Evolutionary conservation across 805 yeast species (phyloP).

Genomic region (Yarrowia bubula): DNA sequence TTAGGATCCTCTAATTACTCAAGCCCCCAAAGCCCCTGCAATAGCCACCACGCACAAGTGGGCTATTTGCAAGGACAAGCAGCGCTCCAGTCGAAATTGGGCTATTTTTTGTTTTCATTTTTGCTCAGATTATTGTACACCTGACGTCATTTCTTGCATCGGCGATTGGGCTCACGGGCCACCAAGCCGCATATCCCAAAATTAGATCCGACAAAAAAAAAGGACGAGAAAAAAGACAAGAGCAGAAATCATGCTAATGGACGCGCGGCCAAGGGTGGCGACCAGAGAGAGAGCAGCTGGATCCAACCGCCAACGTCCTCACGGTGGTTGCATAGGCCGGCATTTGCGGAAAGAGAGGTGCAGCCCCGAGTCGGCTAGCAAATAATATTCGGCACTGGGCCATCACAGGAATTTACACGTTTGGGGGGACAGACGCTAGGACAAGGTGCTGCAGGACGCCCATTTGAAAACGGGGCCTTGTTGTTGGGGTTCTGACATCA

Average conservation of each 20-base stretch:
- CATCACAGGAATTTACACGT: neutral
- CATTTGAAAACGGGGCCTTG: too few relatives aligned
- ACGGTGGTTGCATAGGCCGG: neutral
- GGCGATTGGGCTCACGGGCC: neutral
- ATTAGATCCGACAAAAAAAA: neutral
- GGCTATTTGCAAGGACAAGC: too few relatives aligned
- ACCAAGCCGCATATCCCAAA: constrained; percentile 6
- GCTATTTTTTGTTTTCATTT: too few relatives aligned
- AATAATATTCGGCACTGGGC: neutral
- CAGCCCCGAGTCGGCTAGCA: neutral
- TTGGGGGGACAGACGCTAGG: too few relatives aligned
- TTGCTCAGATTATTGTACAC: neutral
- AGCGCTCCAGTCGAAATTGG: too few relatives aligned
- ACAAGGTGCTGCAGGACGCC: too few relatives aligned
- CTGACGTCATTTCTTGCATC: constrained; percentile 22
- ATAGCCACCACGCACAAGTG: too few relatives aligned
- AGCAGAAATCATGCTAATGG: neutral
- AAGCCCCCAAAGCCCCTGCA: too few relatives aligned
- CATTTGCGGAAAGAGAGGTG: neutral
- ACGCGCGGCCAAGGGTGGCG: neutral
- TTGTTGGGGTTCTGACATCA: neutral
- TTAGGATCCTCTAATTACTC: too few relatives aligned
- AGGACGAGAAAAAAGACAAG: neutral
- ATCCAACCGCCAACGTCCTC: too few relatives aligned
- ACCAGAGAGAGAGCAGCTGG: neutral